Evolutionary conservation across 2,329 filamentous ascomycete genomes (phyloP).

Genomic region (Westerdykella ornata): DNA sequence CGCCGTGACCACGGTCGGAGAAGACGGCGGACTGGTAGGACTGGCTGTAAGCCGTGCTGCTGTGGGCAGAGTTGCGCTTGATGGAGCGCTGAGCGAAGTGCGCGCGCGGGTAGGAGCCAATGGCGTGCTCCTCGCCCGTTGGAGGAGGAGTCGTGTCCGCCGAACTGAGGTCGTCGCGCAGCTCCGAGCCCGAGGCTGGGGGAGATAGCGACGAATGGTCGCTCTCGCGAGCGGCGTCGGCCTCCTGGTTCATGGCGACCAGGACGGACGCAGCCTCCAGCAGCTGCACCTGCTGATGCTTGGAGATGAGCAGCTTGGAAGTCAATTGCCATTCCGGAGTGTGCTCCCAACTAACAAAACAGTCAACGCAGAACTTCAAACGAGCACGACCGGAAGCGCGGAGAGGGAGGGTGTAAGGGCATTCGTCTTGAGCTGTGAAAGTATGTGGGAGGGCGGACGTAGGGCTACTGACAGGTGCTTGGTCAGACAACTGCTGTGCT

Average conservation of each 20-base stretch:
- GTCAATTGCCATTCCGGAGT: slow-evolving; percentile 96
- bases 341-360: slow-evolving; percentile 82
- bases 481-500: slow-evolving; percentile 99
- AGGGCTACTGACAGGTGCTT: slow-evolving; percentile 97
- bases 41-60: slow-evolving; percentile 53
- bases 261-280: slow-evolving; percentile 95
- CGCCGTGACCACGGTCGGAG: slow-evolving; percentile 50
- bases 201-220: slow-evolving; percentile 79
- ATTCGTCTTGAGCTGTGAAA: slow-evolving; percentile 38
- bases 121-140: slow-evolving; percentile 57
- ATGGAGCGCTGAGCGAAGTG: slow-evolving; percentile 30
- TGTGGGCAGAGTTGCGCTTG: slow-evolving; percentile 46
- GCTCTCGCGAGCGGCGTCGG: slow-evolving; percentile 58
- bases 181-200: slow-evolving; percentile 69
- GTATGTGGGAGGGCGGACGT: slow-evolving; percentile 38
- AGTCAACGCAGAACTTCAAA: slow-evolving; percentile 24
- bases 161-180: slow-evolving; percentile 71
- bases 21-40: slow-evolving; percentile 72
- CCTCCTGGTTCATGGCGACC: slow-evolving; percentile 74
- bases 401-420: slow-evolving; percentile 25
- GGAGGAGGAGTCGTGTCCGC: slow-evolving; percentile 90
- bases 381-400: slow-evolving; percentile 3
- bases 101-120: slow-evolving; percentile 41
- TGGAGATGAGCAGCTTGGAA: slow-evolving; percentile 95
- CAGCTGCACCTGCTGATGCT: slow-evolving; percentile 97